Evolutionary conservation across 2,329 filamentous ascomycete genomes (phyloP).

Genomic region (Aspergillus aculeatus): DNA sequence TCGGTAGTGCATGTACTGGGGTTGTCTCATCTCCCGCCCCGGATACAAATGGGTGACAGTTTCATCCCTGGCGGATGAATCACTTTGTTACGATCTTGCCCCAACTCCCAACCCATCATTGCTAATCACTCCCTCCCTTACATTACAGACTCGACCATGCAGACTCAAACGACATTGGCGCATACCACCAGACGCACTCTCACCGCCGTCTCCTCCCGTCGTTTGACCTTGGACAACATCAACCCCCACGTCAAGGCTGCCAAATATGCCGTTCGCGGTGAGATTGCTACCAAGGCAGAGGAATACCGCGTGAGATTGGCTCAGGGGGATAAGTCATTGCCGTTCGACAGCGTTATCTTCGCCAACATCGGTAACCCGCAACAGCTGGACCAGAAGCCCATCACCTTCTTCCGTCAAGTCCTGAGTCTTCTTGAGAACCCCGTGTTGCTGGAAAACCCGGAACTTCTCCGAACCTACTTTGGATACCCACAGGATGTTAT

Average conservation of each 20-base stretch:
- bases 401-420: constrained; percentile 98
- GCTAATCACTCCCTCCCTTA: neutral
- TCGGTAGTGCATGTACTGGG: constrained; percentile 8
- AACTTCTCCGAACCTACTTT: constrained; percentile 70
- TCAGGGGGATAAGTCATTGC: constrained; percentile 58
- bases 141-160: constrained; percentile 27
- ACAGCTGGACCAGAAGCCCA: constrained; percentile 97
- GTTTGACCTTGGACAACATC: constrained; percentile 79
- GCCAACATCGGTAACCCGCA: constrained; percentile 99
- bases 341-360: constrained; percentile 87
- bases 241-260: constrained; percentile 84
- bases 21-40: neutral
- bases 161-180: constrained; percentile 26
- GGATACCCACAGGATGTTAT: constrained; percentile 91
- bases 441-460: constrained; percentile 73
- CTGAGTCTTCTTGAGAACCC: constrained; percentile 92
- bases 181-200: constrained; percentile 41
- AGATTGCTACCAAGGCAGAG: constrained; percentile 91
- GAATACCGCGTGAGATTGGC: constrained; percentile 74
- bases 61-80: neutral
- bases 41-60: constrained; percentile 12
- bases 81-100: neutral
- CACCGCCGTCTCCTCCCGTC: constrained; percentile 45
- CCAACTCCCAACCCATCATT: neutral
- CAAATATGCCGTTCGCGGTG: constrained; percentile 94